Evolutionary conservation across 176 grass and related monocot species (phyloP).

Genomic region (Carex scoparia): DNA sequence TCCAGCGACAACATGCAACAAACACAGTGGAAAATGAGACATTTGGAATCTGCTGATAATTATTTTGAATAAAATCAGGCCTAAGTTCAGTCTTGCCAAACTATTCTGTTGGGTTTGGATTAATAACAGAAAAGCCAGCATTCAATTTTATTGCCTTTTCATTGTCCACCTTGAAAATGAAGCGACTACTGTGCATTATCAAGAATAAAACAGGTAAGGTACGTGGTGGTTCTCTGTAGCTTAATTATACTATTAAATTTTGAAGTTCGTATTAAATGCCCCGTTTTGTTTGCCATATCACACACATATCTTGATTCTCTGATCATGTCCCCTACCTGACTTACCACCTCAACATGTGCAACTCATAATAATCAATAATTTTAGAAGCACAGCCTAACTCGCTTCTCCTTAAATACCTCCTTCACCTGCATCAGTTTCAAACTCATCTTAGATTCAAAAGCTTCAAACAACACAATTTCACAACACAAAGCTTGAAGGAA

Average conservation of each 20-base stretch:
- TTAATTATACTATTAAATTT: background rate
- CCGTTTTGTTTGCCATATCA: background rate
- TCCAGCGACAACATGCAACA: background rate
- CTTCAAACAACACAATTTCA: background rate
- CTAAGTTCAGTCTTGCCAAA: background rate
- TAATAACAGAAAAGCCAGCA: background rate
- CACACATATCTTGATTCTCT: constrained; percentile 16
- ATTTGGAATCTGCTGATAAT: background rate
- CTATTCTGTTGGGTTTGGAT: background rate
- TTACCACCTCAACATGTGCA: background rate
- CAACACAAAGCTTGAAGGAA: constrained; percentile 20
- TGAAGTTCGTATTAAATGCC: background rate
- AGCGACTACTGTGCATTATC: background rate
- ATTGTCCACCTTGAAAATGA: background rate
- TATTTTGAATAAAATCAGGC: background rate
- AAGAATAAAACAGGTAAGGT: background rate
- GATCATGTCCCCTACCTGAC: constrained; percentile 33
- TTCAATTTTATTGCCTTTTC: background rate
- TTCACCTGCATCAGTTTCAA: too few species aligned
- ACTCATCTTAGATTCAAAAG: background rate
- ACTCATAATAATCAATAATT: background rate
- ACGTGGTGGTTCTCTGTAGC: background rate
- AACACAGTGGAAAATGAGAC: background rate
- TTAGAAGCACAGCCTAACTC: background rate
- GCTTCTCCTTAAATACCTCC: constrained; percentile 1